These are phyloP conservation scores for Cordyceps tenuipes DNA, from an alignment of 2,329 filamentous ascomycete species.

Conservation along the genomic window DNA sequence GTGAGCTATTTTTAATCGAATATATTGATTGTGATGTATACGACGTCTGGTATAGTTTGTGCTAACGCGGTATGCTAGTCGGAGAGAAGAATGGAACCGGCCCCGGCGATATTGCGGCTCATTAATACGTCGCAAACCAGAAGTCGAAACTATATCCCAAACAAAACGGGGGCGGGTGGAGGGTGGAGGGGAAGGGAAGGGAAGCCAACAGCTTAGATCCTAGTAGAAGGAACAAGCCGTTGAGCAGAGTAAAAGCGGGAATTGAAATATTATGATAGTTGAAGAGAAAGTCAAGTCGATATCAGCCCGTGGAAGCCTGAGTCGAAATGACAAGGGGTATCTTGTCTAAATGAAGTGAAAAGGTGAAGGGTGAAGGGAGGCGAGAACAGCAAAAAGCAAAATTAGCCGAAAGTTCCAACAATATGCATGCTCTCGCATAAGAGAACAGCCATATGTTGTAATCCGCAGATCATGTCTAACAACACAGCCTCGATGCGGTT, in stretches of 20 bases:
- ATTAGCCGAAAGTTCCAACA: not conserved
- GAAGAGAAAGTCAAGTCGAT: not conserved
- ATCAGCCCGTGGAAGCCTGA: not conserved
- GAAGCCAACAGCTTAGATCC: not conserved
- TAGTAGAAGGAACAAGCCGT: not conserved
- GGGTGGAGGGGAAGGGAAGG: not conserved
- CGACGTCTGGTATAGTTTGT: not conserved
- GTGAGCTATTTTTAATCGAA: conserved; percentile 32
- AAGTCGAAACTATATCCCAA: conserved; percentile 2
- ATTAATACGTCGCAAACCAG: conserved; percentile 19
- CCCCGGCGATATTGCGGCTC: conserved; percentile 32
- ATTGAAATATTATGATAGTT: conserved; percentile 6
- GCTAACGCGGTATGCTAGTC: conserved; percentile 30
- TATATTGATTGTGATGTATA: not conserved
- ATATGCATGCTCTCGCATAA: not conserved
- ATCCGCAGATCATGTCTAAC: not conserved
- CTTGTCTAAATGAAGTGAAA: conserved; percentile 22
- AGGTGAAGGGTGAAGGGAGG: conserved; percentile 10
- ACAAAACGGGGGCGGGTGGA: not conserved
- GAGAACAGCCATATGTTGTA: not conserved
- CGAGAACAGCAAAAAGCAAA: not conserved
- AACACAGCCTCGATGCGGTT: conserved; percentile 1
- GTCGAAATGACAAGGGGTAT: conserved; percentile 29
- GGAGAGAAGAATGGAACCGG: conserved; percentile 49
- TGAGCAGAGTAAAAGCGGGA: conserved; percentile 1